Percentiles rank a stretch among this genome's conserved stretches.
These are phyloP conservation scores for Podaxis carcinomalis DNA, from an alignment of 768 basidiomycete genomes.

Conservation along the genomic window DNA sequence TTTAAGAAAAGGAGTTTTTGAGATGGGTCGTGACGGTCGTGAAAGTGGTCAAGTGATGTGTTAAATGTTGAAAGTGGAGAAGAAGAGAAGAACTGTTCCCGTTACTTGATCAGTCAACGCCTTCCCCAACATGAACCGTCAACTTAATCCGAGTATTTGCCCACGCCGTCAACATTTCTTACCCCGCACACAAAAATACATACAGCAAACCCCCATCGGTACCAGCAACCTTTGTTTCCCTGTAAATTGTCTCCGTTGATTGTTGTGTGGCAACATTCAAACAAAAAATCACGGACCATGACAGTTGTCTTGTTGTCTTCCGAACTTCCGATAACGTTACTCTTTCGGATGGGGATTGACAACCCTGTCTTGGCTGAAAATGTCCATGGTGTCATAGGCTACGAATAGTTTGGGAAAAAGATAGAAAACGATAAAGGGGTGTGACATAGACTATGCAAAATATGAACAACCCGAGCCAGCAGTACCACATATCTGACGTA, in stretches of 20 bases:
- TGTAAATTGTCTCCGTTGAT: background rate
- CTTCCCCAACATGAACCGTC: background rate
- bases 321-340: background rate
- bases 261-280: background rate
- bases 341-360: background rate
- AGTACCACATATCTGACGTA: background rate
- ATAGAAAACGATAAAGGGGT: background rate
- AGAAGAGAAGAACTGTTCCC: background rate
- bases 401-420: background rate
- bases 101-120: background rate
- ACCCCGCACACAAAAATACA: background rate
- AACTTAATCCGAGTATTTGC: conserved; percentile 4
- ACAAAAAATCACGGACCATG: background rate
- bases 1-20: background rate
- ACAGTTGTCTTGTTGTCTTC: background rate
- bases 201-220: background rate
- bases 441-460: background rate
- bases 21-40: background rate
- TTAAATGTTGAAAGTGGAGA: background rate
- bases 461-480: background rate
- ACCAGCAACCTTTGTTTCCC: background rate
- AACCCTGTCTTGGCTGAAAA: background rate
- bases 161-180: conserved; percentile 2
- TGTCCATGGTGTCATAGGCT: background rate
- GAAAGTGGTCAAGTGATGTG: background rate